Base-by-base conservation (phyloP, 2,329 filamentous ascomycete species). In the Botryosphaeria dothidea region DNA sequence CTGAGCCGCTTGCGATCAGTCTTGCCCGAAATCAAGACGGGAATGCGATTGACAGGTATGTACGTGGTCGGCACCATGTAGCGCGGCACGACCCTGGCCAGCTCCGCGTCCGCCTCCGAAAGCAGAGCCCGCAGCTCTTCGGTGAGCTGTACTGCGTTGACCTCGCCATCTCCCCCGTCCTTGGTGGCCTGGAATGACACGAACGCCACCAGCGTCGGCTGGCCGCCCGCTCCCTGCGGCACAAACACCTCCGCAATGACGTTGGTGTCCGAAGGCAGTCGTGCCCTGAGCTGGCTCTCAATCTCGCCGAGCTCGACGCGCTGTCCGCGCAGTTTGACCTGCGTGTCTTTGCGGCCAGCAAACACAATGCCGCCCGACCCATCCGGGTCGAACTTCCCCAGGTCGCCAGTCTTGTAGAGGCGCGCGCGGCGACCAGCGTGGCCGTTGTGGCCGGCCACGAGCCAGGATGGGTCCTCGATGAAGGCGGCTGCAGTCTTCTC, bases 271-370 rank as follows among this genome's bases (percentile, higher is more conserved):
- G 56, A 8, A n/a, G 56, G 56, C 38, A 60, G 56, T 8, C 56
- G 4, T 1, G 38, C 38, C 17, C 75, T 70, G 25, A 80, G 74
- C 51, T 81, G 78, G 66, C 70, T 71, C 68, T 68, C 74, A 36
- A 72, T 75, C 62, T 80, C 78, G 31, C 73, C 78, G 5, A 80
- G 67, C 57, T 80, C 78, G 43, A 80, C 73, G 0, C 78, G 74
- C 64, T 77, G 75, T 4, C 78, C 78, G 7, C 77, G 75, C 46
- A 80, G 71, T 49, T 70, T 70, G 61, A 90, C 84, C 73, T 89
- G 88, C 27, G 69, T 67, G 70, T 91, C 89, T 68, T 87, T 88
- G 56, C 89, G 82, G 17, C 88, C 87, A 45, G 88, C 79, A 66
- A 86, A 88, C 11, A 83, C 74, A 43, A 89, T 81, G 2, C 36